Base-by-base conservation (phyloP, 2,329 filamentous ascomycete species). In the Fusarium sororula region DNA sequence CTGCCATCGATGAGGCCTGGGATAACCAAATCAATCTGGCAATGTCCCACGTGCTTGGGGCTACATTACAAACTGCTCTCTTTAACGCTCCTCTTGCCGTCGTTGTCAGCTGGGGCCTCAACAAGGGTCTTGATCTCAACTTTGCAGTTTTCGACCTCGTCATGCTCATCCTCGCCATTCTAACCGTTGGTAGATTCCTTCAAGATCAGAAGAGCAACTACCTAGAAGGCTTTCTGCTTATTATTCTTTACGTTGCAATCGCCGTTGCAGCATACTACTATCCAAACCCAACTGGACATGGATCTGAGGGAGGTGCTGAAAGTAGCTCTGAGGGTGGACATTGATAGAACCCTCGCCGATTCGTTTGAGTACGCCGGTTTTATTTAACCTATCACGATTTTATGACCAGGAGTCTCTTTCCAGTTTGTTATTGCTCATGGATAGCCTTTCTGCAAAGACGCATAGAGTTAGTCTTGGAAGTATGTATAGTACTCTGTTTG, bases 161-260 rank as follows among this genome's bases (percentile, higher is more conserved):
- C 64, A 88, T 97, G 72, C 85, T 98, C 14, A 90, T 98, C 64
- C 87, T 98, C 30, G 90, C 94, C 35, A 96, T 98, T 77, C 86
- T 98, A 47, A 94, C 95, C 0, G 93, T 97, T 42, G 94, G 95
- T 3, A 94, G 94, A 70, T 97, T 98, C 83, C 84, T 98, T 62
- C 88, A 94, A 56, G 95, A 98, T 80, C 91, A 94, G 75, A 96
- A 96, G 86, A 94, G 91, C 70, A 97, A 98, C 80, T 98, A 97
- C 79, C 88, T 98, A 9, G 95, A 98, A 81, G 95, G 95, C 5
- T 89, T 90, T 30, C 87, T 98, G 24, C 94, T 94, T 74, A 90
- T 98, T 24, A 88, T 93, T 51, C 85, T 91, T 10, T 91, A 91
- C 75, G 78, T 90, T 50, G 87, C 88, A 37, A 89, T 91, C 73